Percentiles rank a stretch among this genome's conserved stretches.
phyloP scores from a whole-genome alignment of 2,329 filamentous ascomycete species.

The Calonectria fujianensis region DNA sequence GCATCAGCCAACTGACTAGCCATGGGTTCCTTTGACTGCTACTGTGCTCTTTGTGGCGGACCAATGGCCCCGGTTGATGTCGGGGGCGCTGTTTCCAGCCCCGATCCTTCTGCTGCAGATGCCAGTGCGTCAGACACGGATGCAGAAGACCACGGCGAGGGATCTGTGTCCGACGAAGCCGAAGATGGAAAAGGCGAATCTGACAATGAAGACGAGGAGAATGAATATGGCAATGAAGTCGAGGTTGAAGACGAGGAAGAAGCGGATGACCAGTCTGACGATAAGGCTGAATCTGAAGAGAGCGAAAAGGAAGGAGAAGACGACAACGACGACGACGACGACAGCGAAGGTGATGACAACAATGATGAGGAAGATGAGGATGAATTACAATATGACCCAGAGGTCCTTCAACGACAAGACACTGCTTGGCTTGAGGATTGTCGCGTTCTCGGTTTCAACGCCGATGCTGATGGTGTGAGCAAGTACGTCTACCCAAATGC shows the following conservation, averaged over 20 bases:
- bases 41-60: constrained; percentile 29
- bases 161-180: neutral
- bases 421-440: neutral
- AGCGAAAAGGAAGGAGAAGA: neutral
- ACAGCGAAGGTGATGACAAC: neutral
- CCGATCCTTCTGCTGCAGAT: neutral
- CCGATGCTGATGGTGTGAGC: neutral
- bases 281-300: neutral
- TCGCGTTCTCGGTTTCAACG: constrained; percentile 30
- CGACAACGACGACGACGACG: neutral
- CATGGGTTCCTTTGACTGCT: constrained; percentile 37
- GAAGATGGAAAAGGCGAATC: neutral
- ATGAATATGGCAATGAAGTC: neutral
- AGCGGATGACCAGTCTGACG: neutral
- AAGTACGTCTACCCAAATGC: constrained; percentile 7
- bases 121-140: neutral
- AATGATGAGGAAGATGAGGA: neutral
- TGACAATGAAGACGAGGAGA: neutral
- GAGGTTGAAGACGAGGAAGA: neutral
- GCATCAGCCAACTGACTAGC: neutral
- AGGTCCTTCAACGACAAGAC: neutral
- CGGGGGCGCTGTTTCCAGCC: neutral
- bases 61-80: neutral
- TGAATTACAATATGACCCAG: neutral
- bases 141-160: neutral